Evolutionary conservation across 2,329 filamentous ascomycete species (phyloP).

Genomic region (Nakataea oryzae): DNA sequence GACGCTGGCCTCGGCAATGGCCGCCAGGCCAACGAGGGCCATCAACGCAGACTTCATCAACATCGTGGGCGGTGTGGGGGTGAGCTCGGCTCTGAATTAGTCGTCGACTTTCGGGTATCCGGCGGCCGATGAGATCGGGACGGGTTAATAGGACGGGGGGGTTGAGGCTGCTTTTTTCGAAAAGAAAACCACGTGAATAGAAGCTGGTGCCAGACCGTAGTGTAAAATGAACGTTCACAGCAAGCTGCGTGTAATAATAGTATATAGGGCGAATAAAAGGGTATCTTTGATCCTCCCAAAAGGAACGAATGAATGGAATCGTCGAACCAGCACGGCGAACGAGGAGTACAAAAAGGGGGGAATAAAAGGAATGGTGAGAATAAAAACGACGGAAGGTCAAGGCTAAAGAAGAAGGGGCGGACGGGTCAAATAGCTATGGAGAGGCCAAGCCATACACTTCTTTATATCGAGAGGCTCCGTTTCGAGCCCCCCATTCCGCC

Average conservation of each 20-base stretch:
- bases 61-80: slow-evolving; percentile 28
- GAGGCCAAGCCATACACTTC: slow-evolving; percentile 25
- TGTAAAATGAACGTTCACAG: slow-evolving; percentile 20
- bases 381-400: slow-evolving; percentile 15
- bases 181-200: slow-evolving; percentile 17
- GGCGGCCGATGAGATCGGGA: slow-evolving; percentile 3
- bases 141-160: background rate
- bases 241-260: slow-evolving; percentile 21
- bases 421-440: slow-evolving; percentile 10
- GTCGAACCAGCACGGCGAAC: slow-evolving; percentile 32
- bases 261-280: slow-evolving; percentile 23
- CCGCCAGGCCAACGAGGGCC: slow-evolving; percentile 36
- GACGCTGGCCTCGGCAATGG: slow-evolving; percentile 30
- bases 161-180: slow-evolving; percentile 1
- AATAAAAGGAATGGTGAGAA: slow-evolving; percentile 21
- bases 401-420: slow-evolving; percentile 18
- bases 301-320: slow-evolving; percentile 39
- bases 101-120: slow-evolving; percentile 2
- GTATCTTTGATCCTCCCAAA: slow-evolving; percentile 15
- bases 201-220: slow-evolving; percentile 6
- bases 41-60: slow-evolving; percentile 38
- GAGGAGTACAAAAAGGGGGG: slow-evolving; percentile 20
- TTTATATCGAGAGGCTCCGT: slow-evolving; percentile 24
- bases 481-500: slow-evolving; percentile 13
- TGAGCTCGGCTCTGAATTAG: background rate